phyloP scores from a whole-genome alignment of 352 stramenopile species.

The Pythium grandisporangium region DNA sequence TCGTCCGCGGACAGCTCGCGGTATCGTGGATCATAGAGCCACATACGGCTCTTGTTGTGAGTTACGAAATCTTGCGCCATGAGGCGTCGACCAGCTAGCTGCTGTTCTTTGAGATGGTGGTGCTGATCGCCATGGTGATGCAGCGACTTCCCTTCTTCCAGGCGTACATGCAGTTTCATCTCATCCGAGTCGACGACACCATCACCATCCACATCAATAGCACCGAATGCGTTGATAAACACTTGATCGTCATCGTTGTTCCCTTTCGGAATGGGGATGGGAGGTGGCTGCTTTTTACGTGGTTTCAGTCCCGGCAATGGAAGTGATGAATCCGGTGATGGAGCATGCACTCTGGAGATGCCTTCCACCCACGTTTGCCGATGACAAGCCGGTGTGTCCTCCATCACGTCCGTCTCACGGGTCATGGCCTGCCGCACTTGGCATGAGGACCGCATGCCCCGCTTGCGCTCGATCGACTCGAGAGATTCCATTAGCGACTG shows the following conservation, averaged over 20 bases:
- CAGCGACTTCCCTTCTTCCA: constrained; percentile 22
- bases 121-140: constrained; percentile 2
- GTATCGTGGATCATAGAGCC: constrained; percentile 44
- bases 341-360: constrained; percentile 34
- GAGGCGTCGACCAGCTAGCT: constrained; percentile 37
- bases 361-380: constrained; percentile 55
- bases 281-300: too few species aligned
- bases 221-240: constrained; percentile 35
- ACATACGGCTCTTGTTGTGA: constrained; percentile 43
- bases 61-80: constrained; percentile 55
- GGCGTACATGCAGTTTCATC: constrained; percentile 44
- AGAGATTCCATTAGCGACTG: constrained; percentile 51
- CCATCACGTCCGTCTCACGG: constrained; percentile 3
- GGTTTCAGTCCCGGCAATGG: constrained; percentile 34
- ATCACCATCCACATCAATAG: constrained; percentile 52
- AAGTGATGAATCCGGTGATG: constrained; percentile 31
- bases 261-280: constrained; percentile 18
- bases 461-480: constrained; percentile 48
- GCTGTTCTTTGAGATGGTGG: constrained; percentile 22
- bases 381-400: constrained; percentile 4
- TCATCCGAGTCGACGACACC: constrained; percentile 48
- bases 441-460: constrained; percentile 44
- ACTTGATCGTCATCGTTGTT: constrained; percentile 13
- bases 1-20: constrained; percentile 20
- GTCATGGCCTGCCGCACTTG: constrained; percentile 22